Conservation (phyloP, 1,284 basidiomycete species). For the Naganishia sp. region DNA sequence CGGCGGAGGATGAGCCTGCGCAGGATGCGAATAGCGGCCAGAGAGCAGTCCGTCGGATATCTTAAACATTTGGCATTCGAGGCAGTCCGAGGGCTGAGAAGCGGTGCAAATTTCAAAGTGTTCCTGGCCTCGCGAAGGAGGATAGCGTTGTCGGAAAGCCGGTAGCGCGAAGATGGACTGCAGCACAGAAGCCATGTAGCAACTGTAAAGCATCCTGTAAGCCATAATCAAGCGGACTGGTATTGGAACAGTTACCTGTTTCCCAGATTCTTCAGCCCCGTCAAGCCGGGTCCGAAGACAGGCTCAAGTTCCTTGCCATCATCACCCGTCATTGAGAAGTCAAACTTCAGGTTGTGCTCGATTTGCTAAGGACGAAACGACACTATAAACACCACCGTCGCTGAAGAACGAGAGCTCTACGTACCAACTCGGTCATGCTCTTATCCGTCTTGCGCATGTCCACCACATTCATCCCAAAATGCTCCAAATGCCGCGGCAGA, state of each 20-base stretch:
- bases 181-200: conserved; percentile 94
- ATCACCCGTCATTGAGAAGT: conserved; percentile 90
- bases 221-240: not conserved
- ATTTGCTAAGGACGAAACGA: conserved; percentile 71
- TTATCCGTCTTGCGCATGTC: conserved; percentile 91
- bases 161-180: conserved; percentile 84
- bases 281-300: conserved; percentile 82
- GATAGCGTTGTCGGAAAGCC: conserved; percentile 74
- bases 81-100: conserved; percentile 73
- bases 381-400: not conserved
- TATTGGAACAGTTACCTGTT: conserved; percentile 65
- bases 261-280: conserved; percentile 88
- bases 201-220: conserved; percentile 59
- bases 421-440: conserved; percentile 89
- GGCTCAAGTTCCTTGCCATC: conserved; percentile 86
- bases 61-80: conserved; percentile 95
- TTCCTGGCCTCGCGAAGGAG: conserved; percentile 54
- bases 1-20: conserved; percentile 44
- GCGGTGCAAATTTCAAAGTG: conserved; percentile 71
- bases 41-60: conserved; percentile 88
- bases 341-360: conserved; percentile 92
- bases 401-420: conserved; percentile 37
- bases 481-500: conserved; percentile 70
- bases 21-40: conserved; percentile 81
- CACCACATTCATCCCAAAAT: conserved; percentile 85